Conservation (phyloP, 495 filamentous ascomycete species). For the Neurospora africana region DNA sequence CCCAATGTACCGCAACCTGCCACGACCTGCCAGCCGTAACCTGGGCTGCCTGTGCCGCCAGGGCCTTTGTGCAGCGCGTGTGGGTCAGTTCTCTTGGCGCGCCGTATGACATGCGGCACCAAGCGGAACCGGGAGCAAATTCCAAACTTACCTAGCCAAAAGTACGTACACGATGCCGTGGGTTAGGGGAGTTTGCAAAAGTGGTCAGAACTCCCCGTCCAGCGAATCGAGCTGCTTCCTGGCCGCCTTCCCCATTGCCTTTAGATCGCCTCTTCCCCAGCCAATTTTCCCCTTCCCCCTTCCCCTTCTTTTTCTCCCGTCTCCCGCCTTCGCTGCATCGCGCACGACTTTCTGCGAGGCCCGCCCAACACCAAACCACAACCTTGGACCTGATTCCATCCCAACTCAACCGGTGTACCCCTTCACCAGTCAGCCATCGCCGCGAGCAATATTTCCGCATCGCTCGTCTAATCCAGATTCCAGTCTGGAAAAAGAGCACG, state of each 20-base stretch:
- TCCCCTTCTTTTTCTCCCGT: conserved; percentile 11
- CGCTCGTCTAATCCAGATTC: neutral
- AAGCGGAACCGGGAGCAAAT: neutral
- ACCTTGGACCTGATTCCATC: neutral
- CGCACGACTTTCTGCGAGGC: neutral
- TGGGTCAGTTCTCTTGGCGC: neutral
- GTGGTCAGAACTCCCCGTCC: neutral
- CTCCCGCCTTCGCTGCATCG: conserved; percentile 2
- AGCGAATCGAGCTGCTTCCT: neutral
- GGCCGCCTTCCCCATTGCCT: conserved; percentile 6
- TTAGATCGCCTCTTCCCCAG: conserved; percentile 21
- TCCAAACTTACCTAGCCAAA: neutral
- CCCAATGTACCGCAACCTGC: neutral
- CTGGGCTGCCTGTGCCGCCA: neutral
- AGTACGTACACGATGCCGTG: neutral
- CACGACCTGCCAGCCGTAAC: neutral
- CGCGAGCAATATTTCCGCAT: neutral
- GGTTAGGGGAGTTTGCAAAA: conserved; percentile 12
- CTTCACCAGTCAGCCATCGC: neutral
- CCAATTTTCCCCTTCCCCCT: conserved; percentile 18
- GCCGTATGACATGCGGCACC: neutral
- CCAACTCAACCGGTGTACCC: neutral
- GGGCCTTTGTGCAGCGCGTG: neutral
- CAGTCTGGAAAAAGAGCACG: neutral
- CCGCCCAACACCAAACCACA: neutral